Evolutionary conservation across 1,284 basidiomycete genomes (phyloP).

Genomic region (Irpex sp.): DNA sequence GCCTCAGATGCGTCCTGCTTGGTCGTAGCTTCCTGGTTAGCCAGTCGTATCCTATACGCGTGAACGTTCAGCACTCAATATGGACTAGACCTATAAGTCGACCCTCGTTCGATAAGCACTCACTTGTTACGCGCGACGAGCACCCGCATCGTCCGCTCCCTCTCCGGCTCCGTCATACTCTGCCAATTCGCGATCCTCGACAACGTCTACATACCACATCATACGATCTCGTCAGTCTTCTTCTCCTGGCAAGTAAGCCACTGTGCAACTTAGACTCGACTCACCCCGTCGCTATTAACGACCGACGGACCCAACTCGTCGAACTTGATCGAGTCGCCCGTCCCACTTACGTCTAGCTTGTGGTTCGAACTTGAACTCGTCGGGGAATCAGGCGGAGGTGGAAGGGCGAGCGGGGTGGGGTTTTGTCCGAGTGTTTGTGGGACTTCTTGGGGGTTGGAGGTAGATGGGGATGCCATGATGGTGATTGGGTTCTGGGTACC

Average conservation of each 20-base stretch:
- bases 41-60: conserved; percentile 3
- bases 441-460: no score
- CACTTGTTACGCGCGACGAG: conserved; percentile 11
- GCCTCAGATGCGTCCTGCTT: neutral
- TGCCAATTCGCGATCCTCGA: conserved; percentile 14
- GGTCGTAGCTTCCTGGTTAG: neutral
- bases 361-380: neutral
- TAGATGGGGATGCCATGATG: no score
- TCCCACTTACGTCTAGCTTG: conserved; percentile 1
- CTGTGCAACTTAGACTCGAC: neutral
- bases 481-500: no score
- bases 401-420: neutral
- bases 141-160: conserved; percentile 9
- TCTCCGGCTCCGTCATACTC: conserved; percentile 11
- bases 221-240: neutral
- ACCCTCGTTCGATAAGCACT: neutral
- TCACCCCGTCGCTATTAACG: conserved; percentile 14
- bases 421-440: neutral
- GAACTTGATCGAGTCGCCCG: conserved; percentile 6
- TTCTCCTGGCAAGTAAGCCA: neutral
- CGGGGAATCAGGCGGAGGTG: neutral
- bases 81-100: no score
- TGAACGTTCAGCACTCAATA: no score
- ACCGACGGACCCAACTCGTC: conserved; percentile 13
- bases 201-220: conserved; percentile 4